Base-by-base conservation (phyloP, 2,329 filamentous ascomycete species). In the Fusarium sp. region DNA sequence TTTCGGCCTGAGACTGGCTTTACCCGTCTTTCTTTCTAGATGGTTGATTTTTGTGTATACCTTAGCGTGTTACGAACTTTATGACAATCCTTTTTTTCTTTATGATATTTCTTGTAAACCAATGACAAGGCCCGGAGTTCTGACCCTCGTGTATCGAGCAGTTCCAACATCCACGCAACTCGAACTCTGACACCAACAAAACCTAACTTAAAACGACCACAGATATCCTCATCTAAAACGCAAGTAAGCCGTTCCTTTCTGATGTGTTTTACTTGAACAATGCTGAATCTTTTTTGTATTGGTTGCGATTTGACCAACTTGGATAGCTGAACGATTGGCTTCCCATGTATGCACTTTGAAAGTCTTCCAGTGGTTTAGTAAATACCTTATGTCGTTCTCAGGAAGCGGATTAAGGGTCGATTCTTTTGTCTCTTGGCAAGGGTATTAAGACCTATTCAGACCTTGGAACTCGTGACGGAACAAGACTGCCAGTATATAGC, bases 51-150 rank as follows among this genome's bases (percentile, higher is more conserved):
- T 19, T 20, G 11, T 28, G n/a, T 32, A 14, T 50, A 39, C 22
- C 24, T 35, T 30, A 59, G 51, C 52, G 56, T 43, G n/a, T 33
- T 43, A 49, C 22, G 43, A 56, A 20, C 39, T 2, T 37, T n/a
- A 55, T 55, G 52, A 50, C 7, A 6, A 19, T 20, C 9, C 1
- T 11, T 37, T 19, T 19, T 11, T 37, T n/a, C 7, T 17, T 37
- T 7, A 37, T 37, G 17, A n/a, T 10, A 9, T 5, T 9, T 37
- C n/a, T 10, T 7, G 7, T 33, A 33, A 33, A 15, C 6, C 14
- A 33, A 33, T 33, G 30, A 15, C 30, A 33, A 0, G 30, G 14
- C 14, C 14, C 14, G 33, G 33, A 15, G 15, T 17, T 9, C 17
- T 37, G n/a, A 4, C 17, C 7, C 9, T 19, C 9, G 17, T 30